Evolutionary conservation across 2,329 filamentous ascomycete genomes (phyloP), one percentile per base, ranked within the genome.

Genomic region (Seiridium unicorne): DNA sequence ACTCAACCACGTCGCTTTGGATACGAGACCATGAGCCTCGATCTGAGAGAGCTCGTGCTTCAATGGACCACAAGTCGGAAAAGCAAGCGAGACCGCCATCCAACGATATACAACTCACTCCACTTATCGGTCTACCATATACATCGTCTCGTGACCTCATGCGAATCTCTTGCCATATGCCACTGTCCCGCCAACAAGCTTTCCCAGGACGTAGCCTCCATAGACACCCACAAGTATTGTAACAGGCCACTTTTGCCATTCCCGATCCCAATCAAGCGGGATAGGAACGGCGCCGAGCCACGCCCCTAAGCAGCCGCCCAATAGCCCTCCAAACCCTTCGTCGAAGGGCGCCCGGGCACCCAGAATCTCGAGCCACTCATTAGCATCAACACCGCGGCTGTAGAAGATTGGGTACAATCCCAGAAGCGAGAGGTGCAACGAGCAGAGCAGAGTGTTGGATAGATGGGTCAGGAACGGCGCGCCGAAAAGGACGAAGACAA

Each of bases 171-270:
- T 80, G 42, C 81, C 82, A 65, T 77, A 81, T 5, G 77, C 74
- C 60, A 84, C 55, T 1, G 75, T 78, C 3, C 83, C 84, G 0
- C 88, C 87, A 18, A 87, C 64, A 59, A 86, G 69, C 71, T 90
- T 89, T 1, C 93, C 93, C 10, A 91, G 65, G 1, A 86, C 81
- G 74, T 91, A 93, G 1, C 95, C 95, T 5, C 86, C 76, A 74
- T 96, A 98, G 18, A 90, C 82, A 3, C 95, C 95, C 2, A 85
- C 87, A 4, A 98, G 77, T 61, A 99, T 90, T 0, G 95, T 99
- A 53, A 98, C 89, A 0, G 95, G 95, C 91, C 94, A 99, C 74
- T 89, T 91, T 84, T 99, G 95, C 95, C 95, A 99, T 68, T 96
- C 93, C n/a, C 95, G 88, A 74, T 99, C 95, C 94, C 94, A 98